phyloP scores from a whole-genome alignment of 257 asterid genomes.

The Schizonepeta tenuifolia region DNA sequence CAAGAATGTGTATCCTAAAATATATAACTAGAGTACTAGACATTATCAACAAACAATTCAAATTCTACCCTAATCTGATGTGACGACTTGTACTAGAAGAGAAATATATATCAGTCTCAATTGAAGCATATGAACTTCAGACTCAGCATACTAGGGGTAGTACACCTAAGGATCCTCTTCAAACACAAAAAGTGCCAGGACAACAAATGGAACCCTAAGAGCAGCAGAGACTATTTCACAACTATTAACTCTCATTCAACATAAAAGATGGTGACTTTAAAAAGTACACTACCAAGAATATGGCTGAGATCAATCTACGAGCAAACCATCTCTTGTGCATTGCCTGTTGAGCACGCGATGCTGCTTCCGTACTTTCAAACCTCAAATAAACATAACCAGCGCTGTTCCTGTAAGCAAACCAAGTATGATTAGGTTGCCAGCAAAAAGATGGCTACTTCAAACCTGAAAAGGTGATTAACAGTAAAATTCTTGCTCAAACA shows the following conservation, averaged over 20 bases:
- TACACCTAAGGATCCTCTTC: too few relatives aligned
- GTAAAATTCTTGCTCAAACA: background rate
- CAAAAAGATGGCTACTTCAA: background rate
- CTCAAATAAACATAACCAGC: slow-evolving; percentile 90
- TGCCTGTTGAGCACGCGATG: slow-evolving; percentile 89
- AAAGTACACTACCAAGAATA: slow-evolving; percentile 70
- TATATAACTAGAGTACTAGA: too few relatives aligned
- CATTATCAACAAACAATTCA: too few relatives aligned
- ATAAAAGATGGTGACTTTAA: background rate
- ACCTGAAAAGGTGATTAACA: background rate
- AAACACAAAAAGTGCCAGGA: too few relatives aligned
- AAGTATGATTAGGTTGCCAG: slow-evolving; percentile 20
- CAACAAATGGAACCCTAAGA: too few relatives aligned
- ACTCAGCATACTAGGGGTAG: too few relatives aligned
- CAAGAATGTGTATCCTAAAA: too few relatives aligned
- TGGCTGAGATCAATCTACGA: slow-evolving; percentile 89
- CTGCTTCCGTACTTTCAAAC: slow-evolving; percentile 78
- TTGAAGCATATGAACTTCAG: too few relatives aligned
- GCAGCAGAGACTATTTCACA: background rate
- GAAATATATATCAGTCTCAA: too few relatives aligned
- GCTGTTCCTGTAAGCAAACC: slow-evolving; percentile 65
- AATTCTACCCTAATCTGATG: too few relatives aligned
- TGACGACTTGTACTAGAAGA: too few relatives aligned
- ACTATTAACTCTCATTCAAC: background rate
- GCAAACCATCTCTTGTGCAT: slow-evolving; percentile 99